These are phyloP conservation scores for Tricholoma flavovirens DNA, from an alignment of 768 basidiomycete genomes.

Conservation along the genomic window DNA sequence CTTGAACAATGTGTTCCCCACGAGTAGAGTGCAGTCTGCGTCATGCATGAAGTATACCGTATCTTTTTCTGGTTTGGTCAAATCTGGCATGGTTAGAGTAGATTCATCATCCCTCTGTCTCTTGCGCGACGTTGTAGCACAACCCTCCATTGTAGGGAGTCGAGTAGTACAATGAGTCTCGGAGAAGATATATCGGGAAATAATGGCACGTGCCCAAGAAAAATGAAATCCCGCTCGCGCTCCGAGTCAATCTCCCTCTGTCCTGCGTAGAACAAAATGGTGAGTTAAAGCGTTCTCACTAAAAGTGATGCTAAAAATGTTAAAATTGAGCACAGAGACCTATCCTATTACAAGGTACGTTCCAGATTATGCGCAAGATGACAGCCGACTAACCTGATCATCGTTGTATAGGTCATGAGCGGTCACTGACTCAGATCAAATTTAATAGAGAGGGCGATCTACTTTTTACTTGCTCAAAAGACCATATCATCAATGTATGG, in stretches of 20 bases:
- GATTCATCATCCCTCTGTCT: neutral
- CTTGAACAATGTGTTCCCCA: slow-evolving; percentile 13
- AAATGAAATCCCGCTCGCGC: no score
- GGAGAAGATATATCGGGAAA: no score
- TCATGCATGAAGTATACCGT: slow-evolving; percentile 8
- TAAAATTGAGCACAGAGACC: slow-evolving; percentile 44
- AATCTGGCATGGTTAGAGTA: neutral
- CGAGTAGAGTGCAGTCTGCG: slow-evolving; percentile 10
- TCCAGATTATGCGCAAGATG: neutral
- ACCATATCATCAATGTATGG: slow-evolving; percentile 94
- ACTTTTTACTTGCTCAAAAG: slow-evolving; percentile 94
- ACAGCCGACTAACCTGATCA: neutral
- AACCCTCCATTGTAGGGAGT: neutral
- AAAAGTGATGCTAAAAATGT: neutral
- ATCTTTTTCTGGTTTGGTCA: neutral
- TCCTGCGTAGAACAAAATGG: slow-evolving; percentile 26
- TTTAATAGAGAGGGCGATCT: slow-evolving; percentile 97
- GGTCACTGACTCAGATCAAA: slow-evolving; percentile 95
- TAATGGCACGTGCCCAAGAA: no score
- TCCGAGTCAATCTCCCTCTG: no score
- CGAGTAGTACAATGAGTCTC: no score
- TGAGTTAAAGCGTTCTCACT: slow-evolving; percentile 10
- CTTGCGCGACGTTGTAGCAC: neutral
- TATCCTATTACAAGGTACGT: slow-evolving; percentile 64
- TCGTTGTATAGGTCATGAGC: slow-evolving; percentile 86